Percentiles rank a stretch among this genome's conserved stretches.
Evolutionary conservation across 2,329 filamentous ascomycete genomes (phyloP).

Genomic region (Sphaerulina populicola): DNA sequence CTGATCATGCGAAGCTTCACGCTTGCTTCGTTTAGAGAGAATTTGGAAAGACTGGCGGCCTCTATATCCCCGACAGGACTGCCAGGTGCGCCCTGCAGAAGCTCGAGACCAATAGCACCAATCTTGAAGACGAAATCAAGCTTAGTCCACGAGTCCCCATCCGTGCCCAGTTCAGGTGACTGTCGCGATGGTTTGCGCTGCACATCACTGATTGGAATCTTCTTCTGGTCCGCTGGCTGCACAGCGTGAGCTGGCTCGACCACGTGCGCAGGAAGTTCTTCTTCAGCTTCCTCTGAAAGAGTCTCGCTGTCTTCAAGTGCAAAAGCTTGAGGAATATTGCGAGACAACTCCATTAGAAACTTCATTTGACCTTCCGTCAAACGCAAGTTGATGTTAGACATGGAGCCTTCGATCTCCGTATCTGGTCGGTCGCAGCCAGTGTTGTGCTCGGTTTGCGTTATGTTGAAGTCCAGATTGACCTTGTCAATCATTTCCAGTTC

Average conservation of each 20-base stretch:
- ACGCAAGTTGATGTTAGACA: constrained; percentile 87
- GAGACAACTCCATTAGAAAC: constrained; percentile 78
- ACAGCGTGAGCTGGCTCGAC: constrained; percentile 43
- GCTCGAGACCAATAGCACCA: constrained; percentile 76
- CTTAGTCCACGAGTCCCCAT: constrained; percentile 75
- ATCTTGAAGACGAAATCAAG: constrained; percentile 87
- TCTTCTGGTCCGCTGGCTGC: constrained; percentile 41
- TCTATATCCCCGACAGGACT: constrained; percentile 71
- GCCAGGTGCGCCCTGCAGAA: constrained; percentile 67
- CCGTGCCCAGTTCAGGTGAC: constrained; percentile 59
- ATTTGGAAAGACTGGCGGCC: constrained; percentile 77
- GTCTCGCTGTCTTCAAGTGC: constrained; percentile 62
- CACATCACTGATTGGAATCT: constrained; percentile 14
- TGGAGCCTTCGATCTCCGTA: constrained; percentile 78
- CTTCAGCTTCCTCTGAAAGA: constrained; percentile 61
- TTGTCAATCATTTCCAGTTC: constrained; percentile 96
- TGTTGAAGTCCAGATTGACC: constrained; percentile 84
- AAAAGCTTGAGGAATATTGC: constrained; percentile 81
- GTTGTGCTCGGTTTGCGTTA: constrained; percentile 84
- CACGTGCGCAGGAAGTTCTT: constrained; percentile 57
- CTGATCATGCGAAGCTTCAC: constrained; percentile 89
- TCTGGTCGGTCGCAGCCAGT: constrained; percentile 71
- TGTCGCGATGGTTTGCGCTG: constrained; percentile 29
- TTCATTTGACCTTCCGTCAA: constrained; percentile 87
- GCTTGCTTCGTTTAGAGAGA: constrained; percentile 86